Base-by-base conservation (phyloP, 139 green algal genomes). In the Auxenochlorella protothecoides region DNA sequence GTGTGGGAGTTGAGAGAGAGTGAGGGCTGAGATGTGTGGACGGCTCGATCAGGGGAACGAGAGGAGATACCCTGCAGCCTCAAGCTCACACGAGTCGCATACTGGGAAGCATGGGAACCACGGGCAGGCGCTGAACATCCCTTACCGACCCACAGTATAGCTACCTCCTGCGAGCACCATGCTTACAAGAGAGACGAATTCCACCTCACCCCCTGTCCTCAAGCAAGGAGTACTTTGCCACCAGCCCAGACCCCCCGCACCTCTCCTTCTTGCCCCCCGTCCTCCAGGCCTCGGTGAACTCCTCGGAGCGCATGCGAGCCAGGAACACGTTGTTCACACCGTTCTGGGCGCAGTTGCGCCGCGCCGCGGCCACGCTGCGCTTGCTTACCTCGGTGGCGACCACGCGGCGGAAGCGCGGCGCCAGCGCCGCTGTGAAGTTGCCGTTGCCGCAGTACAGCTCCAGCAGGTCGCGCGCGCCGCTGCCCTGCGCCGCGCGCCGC, bases 361-460 rank as follows among this genome's bases (percentile, higher is more conserved):
- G 70, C 5, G 91, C 92, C 3, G 91, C 90, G 9, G 85, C 88
- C 6, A 97, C 89, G 0, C 82, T 82, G 0, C 75, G 69, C 74
- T 95, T 95, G 71, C 87, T 90, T 16, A 97, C 79, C 81, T 97
- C 92, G n/a, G 92, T 97, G 0, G 89, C 92, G 5, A 97, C 77
- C 16, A 94, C 89, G 16, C 81, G 72, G 59, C 80, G 68, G 85
- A 96, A 97, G 78, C 93, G 93, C 51, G 84, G 74, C 5, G 91
- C 87, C 15, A 98, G 68, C 0, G 91, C 88, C 2, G 92, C 78
- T 1, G 91, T 96, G 86, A 97, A 96, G 82, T 96, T 97, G 60
- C 90, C 89, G 79, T 97, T 97, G 64, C 93, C 93, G 71, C 92
- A 97, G 85, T 97, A 98, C 53, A 98, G 80, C 81, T 96, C 90